Evolutionary conservation across 148 eudicot genomes (phyloP), one percentile per base, ranked within the genome.

Genomic region (Camellia japonica): DNA sequence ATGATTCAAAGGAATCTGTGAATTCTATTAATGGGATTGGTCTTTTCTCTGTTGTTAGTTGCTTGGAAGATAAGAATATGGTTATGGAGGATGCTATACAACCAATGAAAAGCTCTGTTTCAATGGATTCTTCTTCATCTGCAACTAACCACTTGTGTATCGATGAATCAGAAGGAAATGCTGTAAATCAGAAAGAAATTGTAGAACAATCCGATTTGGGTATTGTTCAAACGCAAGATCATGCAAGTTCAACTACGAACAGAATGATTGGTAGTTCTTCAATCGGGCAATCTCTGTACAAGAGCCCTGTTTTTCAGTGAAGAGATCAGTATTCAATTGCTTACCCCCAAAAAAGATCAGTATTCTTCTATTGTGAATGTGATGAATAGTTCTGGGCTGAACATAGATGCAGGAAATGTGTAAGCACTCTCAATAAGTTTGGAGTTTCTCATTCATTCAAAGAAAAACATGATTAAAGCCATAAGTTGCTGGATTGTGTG

Each of bases 311-410:
- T 49, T 65, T 49, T 54, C 74, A 5, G 55, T 85, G 79, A 79
- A 76, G 38, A 79, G 83, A 72, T 85, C 87, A 59, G 56, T 71
- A 30, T 52, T 82, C 87, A 19, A 51, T 54, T 66, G 60, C 38
- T 30, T 30, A 30, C 38, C 38, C 38, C 38, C 1, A 1, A 30
- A 30, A 30, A 80, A 83, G 76, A 52, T 82, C 65, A 3, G 38
- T 30, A 64, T 76, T 70, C 78, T 85, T 76, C 87, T 82, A 0
- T 41, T 73, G 63, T 84, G 67, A 84, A 65, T 58, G 38, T 11
- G 5, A 15, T 72, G 44, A 68, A 44, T 68, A 6, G 72, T 18
- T 68, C 6, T 14, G 10, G 16, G 58, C 47, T 14, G 44, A 66
- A 30, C 6, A 38, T 66, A 11, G 12, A 43, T 43, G 9, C 47